Evolutionary conservation across 177 flowering plant genomes (phyloP).

Genomic region (Vitis hybrid): DNA sequence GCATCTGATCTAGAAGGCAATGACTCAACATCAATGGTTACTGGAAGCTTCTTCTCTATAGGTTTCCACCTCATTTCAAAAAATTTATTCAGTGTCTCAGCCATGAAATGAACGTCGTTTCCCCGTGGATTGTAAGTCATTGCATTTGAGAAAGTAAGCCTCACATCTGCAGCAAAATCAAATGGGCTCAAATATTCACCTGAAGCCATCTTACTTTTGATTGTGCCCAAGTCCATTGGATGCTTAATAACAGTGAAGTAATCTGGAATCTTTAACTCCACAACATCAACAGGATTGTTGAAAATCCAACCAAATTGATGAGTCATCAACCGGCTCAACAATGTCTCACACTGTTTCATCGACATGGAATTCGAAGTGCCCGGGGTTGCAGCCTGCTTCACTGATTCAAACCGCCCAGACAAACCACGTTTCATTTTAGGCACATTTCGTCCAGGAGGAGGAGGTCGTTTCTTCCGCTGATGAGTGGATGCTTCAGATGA

Average conservation of each 20-base stretch:
- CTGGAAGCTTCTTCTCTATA: slow-evolving; percentile 40
- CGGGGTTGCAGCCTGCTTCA: slow-evolving; percentile 15
- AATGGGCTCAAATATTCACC: slow-evolving; percentile 33
- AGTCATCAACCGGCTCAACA: slow-evolving; percentile 36
- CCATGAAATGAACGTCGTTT: slow-evolving; percentile 38
- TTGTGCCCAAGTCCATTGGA: slow-evolving; percentile 53
- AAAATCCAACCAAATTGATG: slow-evolving; percentile 40
- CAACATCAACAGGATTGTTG: slow-evolving; percentile 40
- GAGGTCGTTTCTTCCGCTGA: slow-evolving; percentile 21
- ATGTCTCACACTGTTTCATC: slow-evolving; percentile 34
- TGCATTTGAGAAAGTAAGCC: slow-evolving; percentile 48
- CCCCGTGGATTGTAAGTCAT: slow-evolving; percentile 45
- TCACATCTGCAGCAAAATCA: slow-evolving; percentile 42
- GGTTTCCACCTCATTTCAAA: slow-evolving; percentile 48
- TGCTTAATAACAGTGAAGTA: slow-evolving; percentile 41
- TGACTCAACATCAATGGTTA: not conserved
- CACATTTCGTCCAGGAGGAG: slow-evolving; percentile 25
- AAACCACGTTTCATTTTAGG: slow-evolving; percentile 21
- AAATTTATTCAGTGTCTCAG: slow-evolving; percentile 28
- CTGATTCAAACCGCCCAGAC: slow-evolving; percentile 20
- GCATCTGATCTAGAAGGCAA: slow-evolving; percentile 17
- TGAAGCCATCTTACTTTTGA: slow-evolving; percentile 27
- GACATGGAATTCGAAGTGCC: slow-evolving; percentile 15
- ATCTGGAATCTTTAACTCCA: slow-evolving; percentile 40
- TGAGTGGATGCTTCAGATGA: slow-evolving; percentile 10